Evolutionary conservation across 495 filamentous ascomycete genomes (phyloP).

Genomic region (Hypoxylon fuscum): DNA sequence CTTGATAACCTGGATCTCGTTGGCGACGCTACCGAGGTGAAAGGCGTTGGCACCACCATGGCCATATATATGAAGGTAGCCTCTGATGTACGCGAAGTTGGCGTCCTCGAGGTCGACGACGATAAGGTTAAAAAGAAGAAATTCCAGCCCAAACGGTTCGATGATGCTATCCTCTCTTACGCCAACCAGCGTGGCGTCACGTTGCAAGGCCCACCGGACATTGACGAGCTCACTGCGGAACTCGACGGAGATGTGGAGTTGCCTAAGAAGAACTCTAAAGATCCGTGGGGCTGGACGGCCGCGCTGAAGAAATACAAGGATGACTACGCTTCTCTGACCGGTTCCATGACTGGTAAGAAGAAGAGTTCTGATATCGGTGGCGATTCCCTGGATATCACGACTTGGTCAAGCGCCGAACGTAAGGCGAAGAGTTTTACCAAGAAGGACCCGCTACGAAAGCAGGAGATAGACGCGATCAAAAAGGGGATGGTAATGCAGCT

Average conservation of each 20-base stretch:
- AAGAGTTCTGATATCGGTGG: constrained; percentile 42
- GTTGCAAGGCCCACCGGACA: constrained; percentile 40
- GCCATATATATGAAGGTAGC: constrained; percentile 42
- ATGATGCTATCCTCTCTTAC: constrained; percentile 41
- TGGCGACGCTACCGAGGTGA: constrained; percentile 38
- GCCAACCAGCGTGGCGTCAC: constrained; percentile 40
- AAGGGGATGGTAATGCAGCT: constrained; percentile 41
- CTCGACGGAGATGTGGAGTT: constrained; percentile 31
- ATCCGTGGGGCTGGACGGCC: constrained; percentile 39
- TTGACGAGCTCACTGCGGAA: constrained; percentile 36
- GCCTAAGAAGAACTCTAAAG: constrained; percentile 34
- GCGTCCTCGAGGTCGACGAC: constrained; percentile 4
- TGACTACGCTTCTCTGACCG: not conserved
- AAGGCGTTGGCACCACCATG: constrained; percentile 48
- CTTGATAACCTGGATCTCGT: constrained; percentile 44
- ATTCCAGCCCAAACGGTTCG: constrained; percentile 32
- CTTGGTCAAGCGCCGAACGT: constrained; percentile 42
- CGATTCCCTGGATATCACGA: constrained; percentile 48
- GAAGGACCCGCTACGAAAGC: constrained; percentile 44
- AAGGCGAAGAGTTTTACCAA: constrained; percentile 36
- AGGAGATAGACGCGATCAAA: constrained; percentile 44
- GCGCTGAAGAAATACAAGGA: constrained; percentile 26
- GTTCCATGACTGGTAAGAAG: not conserved
- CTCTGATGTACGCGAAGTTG: not conserved
- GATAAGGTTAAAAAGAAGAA: constrained; percentile 9